These are phyloP conservation scores for Polytrichum formosum DNA, from an alignment of 225 moss, liverwort and hornwort species.

Conservation along the genomic window DNA sequence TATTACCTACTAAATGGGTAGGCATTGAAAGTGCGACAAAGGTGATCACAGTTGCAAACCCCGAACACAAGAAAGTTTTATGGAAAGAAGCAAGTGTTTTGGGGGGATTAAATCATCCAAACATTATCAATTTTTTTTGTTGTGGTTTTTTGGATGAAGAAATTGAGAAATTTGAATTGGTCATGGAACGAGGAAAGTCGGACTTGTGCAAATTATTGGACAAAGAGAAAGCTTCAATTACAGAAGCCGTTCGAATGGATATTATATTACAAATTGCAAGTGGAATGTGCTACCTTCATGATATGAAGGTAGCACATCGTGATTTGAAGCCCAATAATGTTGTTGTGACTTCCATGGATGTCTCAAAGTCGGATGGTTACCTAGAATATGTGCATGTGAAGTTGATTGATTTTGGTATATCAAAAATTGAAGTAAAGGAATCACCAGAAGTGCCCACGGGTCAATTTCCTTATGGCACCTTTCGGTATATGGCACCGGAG, in stretches of 20 bases:
- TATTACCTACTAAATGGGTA: background rate
- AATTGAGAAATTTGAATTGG: background rate
- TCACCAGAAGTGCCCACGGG: background rate
- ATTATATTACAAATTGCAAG: background rate
- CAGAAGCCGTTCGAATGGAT: background rate
- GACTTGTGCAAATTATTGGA: background rate
- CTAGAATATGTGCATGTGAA: background rate
- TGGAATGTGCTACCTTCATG: constrained; percentile 11
- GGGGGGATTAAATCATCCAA: background rate
- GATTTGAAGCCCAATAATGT: constrained; percentile 9
- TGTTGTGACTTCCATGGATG: background rate
- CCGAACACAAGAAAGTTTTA: background rate
- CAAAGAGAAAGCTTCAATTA: background rate
- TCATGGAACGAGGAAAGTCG: constrained; percentile 3
- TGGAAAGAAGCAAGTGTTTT: constrained; percentile 3
- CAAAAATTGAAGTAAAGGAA: background rate
- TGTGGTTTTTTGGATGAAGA: background rate
- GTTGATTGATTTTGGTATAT: constrained; percentile 2
- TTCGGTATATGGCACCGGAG: constrained; percentile 2
- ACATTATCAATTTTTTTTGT: constrained; percentile 6
- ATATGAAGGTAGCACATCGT: constrained; percentile 7
- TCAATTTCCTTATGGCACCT: background rate
- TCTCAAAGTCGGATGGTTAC: background rate
- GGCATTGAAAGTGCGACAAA: background rate
- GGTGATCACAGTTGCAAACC: background rate